These are phyloP conservation scores for Fusarium sp. DNA, from an alignment of 2,329 filamentous ascomycete genomes.

Conservation along the genomic window DNA sequence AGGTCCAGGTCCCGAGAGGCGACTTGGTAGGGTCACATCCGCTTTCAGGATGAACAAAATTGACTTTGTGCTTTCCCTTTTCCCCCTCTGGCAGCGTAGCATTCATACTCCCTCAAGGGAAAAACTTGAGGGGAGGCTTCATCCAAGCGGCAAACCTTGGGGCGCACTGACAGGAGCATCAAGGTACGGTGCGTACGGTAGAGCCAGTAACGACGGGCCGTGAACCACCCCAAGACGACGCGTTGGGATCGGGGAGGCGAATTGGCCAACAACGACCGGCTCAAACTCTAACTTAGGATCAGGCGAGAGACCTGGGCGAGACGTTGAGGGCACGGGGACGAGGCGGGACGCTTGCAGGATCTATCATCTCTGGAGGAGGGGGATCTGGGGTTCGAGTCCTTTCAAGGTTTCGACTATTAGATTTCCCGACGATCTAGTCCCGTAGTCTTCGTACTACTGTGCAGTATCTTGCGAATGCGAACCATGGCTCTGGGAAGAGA, in stretches of 20 bases:
- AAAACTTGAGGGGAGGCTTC: conserved; percentile 2
- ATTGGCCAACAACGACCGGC: conserved; percentile 26
- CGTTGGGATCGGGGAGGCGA: conserved; percentile 29
- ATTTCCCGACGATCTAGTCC: conserved; percentile 23
- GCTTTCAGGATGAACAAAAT: conserved; percentile 24
- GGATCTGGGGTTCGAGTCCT: conserved; percentile 11
- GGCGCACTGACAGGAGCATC: conserved; percentile 6
- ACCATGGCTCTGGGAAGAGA: neutral
- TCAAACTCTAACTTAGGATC: conserved; percentile 19
- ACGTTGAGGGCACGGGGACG: neutral
- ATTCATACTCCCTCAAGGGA: conserved; percentile 2
- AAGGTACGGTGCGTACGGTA: neutral
- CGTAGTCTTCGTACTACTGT: neutral
- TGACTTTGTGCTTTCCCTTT: conserved; percentile 15
- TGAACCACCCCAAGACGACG: neutral
- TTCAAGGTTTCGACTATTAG: conserved; percentile 31
- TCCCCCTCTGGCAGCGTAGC: conserved; percentile 4
- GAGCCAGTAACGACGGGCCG: conserved; percentile 8
- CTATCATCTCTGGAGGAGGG: conserved; percentile 3
- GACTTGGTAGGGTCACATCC: conserved; percentile 29
- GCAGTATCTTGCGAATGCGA: neutral
- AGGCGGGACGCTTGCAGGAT: conserved; percentile 37
- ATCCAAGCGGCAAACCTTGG: conserved; percentile 31
- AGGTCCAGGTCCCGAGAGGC: conserved; percentile 3
- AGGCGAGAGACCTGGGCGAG: conserved; percentile 8